phyloP scores from a whole-genome alignment of 257 asterid genomes.

The Coffea canephora region DNA sequence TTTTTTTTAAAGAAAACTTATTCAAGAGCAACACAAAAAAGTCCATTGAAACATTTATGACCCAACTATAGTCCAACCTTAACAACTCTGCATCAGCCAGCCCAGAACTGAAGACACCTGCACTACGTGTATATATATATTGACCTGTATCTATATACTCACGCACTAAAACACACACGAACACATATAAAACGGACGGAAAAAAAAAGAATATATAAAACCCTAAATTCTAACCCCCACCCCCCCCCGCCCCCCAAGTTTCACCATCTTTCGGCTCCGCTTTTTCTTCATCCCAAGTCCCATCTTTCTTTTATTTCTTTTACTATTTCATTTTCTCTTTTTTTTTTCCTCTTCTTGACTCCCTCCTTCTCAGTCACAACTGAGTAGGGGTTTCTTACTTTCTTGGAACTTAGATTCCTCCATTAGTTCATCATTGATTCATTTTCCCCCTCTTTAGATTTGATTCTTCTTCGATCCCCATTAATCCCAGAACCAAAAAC shows the following conservation, averaged over 20 bases:
- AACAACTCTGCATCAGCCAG: not conserved
- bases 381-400: not conserved
- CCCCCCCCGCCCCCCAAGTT: not conserved
- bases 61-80: not conserved
- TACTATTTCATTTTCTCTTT: not conserved
- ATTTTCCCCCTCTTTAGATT: not conserved
- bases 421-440: no score
- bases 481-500: not conserved
- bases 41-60: conserved; percentile 1
- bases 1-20: not conserved
- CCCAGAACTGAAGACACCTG: not conserved
- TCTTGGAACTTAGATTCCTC: no score
- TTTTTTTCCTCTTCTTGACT: not conserved
- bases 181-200: not conserved
- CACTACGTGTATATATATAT: not conserved
- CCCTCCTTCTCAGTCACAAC: not conserved
- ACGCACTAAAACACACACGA: not conserved
- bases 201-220: not conserved
- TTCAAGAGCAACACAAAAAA: not conserved
- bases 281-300: not conserved
- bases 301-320: not conserved
- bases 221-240: conserved; percentile 15
- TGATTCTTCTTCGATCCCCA: conserved; percentile 4
- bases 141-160: no score
- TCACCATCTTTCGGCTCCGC: conserved; percentile 22